phyloP scores from a whole-genome alignment of 768 basidiomycete genomes.

The Lactarius quietus region DNA sequence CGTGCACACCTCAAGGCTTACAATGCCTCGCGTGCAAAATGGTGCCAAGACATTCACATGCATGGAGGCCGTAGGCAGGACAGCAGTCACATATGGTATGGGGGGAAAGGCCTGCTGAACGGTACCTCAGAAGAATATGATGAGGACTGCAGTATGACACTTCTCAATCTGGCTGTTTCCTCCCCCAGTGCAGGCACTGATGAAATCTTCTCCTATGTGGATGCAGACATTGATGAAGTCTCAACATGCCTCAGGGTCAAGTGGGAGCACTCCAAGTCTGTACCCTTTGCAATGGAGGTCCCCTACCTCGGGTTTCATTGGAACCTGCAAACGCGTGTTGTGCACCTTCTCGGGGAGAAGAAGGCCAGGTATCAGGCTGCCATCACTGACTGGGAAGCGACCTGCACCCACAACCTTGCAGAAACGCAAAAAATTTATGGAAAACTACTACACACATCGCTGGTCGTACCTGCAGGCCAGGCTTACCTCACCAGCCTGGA shows the following conservation, averaged over 20 bases:
- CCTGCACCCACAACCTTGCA: slow-evolving; percentile 3
- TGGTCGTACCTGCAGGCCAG: too few relatives aligned
- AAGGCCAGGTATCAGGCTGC: slow-evolving; percentile 12
- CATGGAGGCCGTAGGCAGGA: too few relatives aligned
- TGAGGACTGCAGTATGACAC: background rate
- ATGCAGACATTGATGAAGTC: background rate
- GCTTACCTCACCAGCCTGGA: too few relatives aligned
- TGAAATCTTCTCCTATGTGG: background rate
- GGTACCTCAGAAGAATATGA: background rate
- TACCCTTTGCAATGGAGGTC: background rate
- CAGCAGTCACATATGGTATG: too few relatives aligned
- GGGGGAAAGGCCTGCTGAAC: too few relatives aligned
- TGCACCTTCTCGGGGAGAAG: background rate
- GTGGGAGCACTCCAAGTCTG: background rate
- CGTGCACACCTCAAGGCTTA: slow-evolving; percentile 25
- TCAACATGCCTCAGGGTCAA: background rate
- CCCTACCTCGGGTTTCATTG: background rate
- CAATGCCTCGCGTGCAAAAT: slow-evolving; percentile 24
- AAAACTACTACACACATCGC: too few relatives aligned
- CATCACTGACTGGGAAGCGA: slow-evolving; percentile 30
- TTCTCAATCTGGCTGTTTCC: fast-evolving
- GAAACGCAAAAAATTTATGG: too few relatives aligned
- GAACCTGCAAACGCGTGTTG: background rate
- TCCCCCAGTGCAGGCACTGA: background rate
- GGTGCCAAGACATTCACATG: too few relatives aligned